A percentile compares a stretch with the other conserved stretches of the same genome.
Evolutionary conservation across 2,329 filamentous ascomycete genomes (phyloP).

Genomic region (Sporothrix variecibatus): DNA sequence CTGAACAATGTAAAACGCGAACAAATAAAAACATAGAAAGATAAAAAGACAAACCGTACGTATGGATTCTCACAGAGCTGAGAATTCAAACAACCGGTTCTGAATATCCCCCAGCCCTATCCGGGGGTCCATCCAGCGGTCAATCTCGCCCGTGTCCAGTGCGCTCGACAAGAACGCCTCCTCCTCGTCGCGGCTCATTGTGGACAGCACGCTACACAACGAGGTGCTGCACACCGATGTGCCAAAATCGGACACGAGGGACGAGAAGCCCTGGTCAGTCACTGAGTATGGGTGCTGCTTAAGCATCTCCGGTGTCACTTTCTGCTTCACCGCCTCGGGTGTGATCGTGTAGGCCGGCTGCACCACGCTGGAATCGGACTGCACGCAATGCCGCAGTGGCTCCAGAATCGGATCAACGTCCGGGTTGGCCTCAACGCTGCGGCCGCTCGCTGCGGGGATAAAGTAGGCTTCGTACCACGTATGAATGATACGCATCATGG

Average conservation of each 20-base stretch:
- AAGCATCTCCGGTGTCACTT: background rate
- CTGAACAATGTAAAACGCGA: background rate
- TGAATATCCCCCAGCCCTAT: conserved; percentile 18
- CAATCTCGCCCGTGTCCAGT: conserved; percentile 6
- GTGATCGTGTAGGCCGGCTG: background rate
- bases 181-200: background rate
- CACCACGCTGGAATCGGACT: background rate
- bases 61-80: background rate
- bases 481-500: conserved; percentile 12
- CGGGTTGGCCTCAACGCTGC: background rate
- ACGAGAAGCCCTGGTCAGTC: conserved; percentile 10
- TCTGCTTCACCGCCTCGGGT: background rate
- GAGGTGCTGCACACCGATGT: background rate
- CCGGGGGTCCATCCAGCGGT: conserved; percentile 22
- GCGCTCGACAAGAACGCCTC: conserved; percentile 9
- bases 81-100: conserved; percentile 13
- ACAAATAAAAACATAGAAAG: background rate
- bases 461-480: conserved; percentile 26
- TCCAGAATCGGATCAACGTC: conserved; percentile 17
- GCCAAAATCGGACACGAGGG: background rate
- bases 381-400: conserved; percentile 21
- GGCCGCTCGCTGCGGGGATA: conserved; percentile 10
- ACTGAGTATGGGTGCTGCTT: background rate
- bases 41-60: background rate
- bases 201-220: background rate